Conservation (phyloP, 1,284 basidiomycete species). For the Marasmius tenuissimus region DNA sequence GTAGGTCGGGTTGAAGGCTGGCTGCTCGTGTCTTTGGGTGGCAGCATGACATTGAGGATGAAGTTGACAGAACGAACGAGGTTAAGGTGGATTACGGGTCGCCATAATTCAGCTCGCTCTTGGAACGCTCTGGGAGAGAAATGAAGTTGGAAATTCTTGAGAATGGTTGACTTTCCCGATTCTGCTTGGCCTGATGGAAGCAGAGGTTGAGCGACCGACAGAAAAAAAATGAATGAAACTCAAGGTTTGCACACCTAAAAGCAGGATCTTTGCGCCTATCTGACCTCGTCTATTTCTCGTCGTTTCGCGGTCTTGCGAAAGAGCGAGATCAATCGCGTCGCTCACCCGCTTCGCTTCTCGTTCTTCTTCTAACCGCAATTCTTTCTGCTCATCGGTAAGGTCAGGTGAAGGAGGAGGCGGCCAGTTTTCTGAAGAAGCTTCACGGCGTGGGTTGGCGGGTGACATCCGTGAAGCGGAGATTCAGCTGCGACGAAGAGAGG, state of each 20-base stretch:
- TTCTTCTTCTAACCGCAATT: constrained; percentile 42
- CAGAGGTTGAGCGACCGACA: background rate
- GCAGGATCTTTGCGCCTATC: constrained; percentile 46
- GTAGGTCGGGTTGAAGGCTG: constrained; percentile 6
- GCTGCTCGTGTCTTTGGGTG: constrained; percentile 8
- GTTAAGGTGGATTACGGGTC: constrained; percentile 63
- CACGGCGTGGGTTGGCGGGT: background rate
- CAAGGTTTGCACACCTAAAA: constrained; percentile 45
- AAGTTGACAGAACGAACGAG: constrained; percentile 61
- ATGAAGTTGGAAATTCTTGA: constrained; percentile 64
- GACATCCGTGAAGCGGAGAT: background rate
- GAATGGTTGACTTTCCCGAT: constrained; percentile 64
- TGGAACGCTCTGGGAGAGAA: constrained; percentile 60
- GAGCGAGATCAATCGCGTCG: constrained; percentile 52
- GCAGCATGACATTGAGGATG: constrained; percentile 46
- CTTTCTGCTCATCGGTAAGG: constrained; percentile 37
- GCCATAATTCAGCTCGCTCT: constrained; percentile 55
- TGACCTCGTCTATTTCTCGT: constrained; percentile 24
- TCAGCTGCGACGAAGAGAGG: background rate
- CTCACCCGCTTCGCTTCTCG: constrained; percentile 52
- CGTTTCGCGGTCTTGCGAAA: constrained; percentile 45
- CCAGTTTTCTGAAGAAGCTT: constrained; percentile 23
- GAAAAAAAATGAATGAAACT: background rate
- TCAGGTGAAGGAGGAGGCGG: constrained; percentile 32
- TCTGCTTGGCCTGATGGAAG: constrained; percentile 56